Evolutionary conservation across 164 flowering plant species (phyloP), one percentile per base, ranked within the genome.

Genomic region (Aristolochia contorta): DNA sequence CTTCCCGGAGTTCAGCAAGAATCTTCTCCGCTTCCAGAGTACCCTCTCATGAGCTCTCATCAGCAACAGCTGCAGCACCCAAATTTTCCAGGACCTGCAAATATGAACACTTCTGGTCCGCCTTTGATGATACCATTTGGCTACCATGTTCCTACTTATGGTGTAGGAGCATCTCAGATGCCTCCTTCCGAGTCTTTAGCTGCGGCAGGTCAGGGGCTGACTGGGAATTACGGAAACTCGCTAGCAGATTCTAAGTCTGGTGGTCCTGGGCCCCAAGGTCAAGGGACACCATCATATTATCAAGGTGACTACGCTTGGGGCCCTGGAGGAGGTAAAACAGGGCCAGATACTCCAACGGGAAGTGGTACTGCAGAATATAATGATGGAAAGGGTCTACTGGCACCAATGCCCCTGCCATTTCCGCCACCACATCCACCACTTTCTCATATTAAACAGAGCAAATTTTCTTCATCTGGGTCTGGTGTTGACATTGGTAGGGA

Each of bases 341-440:
- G 70, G 20, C 48, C 73, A 70, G 89, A 80, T 59, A 65, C 72
- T 16, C 37, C 54, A 51, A 65, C 43, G 43, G 43, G 43, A 37
- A 37, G 72, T 63, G 75, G 65, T 60, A 27, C 65, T 56, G 53
- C 71, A 65, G 87, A 78, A 63, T 71, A 74, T 21, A 69, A 80
- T 70, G 89, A 82, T 67, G 77, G 76, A 37, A 83, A 77, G 45
- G 85, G 91, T 32, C 71, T 79, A 56, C 65, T 77, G 63, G 82
- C 87, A 47, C 74, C 78, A 54, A 82, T 74, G 61, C 80, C 85
- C 1, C 16, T 70, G 62, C 65, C 73, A 22, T 65, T 66, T 18
- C 78, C 82, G 22, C 83, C 73, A 41, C 80, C 77, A n/a, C 78
- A 73, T 33, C 74, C 79, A 61, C 83, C 81, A 51, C 16, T 67